phyloP scores from a whole-genome alignment of 345 rosid species.

The Laguncularia racemosa region DNA sequence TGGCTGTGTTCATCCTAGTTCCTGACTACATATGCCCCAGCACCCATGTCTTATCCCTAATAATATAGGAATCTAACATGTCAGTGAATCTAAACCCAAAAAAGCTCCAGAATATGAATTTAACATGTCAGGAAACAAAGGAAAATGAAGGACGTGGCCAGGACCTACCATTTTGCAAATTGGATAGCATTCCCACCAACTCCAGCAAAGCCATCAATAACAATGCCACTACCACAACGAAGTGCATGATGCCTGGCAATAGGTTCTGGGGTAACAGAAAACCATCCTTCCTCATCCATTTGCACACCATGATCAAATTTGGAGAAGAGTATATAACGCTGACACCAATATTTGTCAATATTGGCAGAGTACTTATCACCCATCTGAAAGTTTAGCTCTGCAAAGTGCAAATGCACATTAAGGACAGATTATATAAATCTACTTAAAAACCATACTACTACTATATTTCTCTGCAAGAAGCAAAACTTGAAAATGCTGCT shows the following conservation, averaged over 20 bases:
- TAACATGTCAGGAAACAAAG: neutral
- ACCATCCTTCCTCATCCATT: constrained; percentile 99
- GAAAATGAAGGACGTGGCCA: constrained; percentile 2
- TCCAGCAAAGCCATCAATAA: constrained; percentile 85
- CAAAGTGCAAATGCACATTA: constrained; percentile 8
- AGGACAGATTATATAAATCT: neutral
- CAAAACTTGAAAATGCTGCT: neutral
- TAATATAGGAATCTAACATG: no score
- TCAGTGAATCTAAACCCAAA: no score
- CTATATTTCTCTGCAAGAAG: neutral
- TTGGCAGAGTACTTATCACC: constrained; percentile 36
- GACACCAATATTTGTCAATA: constrained; percentile 76
- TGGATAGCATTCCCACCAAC: constrained; percentile 97
- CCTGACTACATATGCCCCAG: no score
- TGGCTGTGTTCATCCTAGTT: no score
- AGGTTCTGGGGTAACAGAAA: constrained; percentile 90
- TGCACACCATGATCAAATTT: constrained; percentile 70
- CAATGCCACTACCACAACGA: constrained; percentile 44
- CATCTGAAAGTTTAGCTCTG: constrained; percentile 39
- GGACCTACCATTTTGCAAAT: constrained; percentile 57
- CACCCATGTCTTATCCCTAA: no score
- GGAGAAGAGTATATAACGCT: constrained; percentile 71
- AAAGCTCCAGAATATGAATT: neutral
- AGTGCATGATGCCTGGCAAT: constrained; percentile 83
- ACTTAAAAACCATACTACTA: neutral